Evolutionary conservation across 352 stramenopile species (phyloP).

Genomic region (Phytophthora palmivora): DNA sequence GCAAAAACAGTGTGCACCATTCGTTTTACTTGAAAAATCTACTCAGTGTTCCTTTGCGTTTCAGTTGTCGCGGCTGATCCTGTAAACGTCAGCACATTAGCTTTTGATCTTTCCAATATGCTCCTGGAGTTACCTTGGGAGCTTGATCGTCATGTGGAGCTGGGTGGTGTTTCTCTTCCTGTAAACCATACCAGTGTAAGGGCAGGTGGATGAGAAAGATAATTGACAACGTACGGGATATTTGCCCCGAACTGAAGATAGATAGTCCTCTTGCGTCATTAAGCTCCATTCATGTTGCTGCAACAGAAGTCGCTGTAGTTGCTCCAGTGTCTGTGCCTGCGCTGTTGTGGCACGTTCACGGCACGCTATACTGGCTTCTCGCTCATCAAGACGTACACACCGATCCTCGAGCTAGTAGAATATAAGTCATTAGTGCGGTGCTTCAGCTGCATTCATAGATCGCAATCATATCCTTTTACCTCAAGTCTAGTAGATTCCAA

Average conservation of each 20-base stretch:
- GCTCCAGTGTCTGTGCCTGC: slow-evolving; percentile 3
- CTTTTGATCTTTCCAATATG: background rate
- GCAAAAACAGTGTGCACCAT: background rate
- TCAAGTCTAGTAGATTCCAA: slow-evolving; percentile 10
- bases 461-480: slow-evolving; percentile 4
- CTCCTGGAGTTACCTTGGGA: background rate
- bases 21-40: slow-evolving; percentile 23
- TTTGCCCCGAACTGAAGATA: too few species aligned
- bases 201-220: too few species aligned
- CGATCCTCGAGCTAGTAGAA: slow-evolving; percentile 9
- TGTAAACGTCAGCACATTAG: slow-evolving; percentile 9
- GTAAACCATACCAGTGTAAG: too few species aligned
- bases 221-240: too few species aligned
- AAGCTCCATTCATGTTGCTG: slow-evolving; percentile 19
- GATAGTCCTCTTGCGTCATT: slow-evolving; percentile 30
- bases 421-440: background rate
- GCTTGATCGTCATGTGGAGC: background rate
- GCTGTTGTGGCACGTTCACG: slow-evolving; percentile 11
- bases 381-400: slow-evolving; percentile 8
- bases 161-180: too few species aligned
- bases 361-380: slow-evolving; percentile 4
- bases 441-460: background rate
- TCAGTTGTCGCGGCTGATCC: slow-evolving; percentile 23
- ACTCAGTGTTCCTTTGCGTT: slow-evolving; percentile 34
- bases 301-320: slow-evolving; percentile 10